Base-by-base conservation (phyloP, 371 early-diverging fungal species). In the Mortierella sp. region DNA sequence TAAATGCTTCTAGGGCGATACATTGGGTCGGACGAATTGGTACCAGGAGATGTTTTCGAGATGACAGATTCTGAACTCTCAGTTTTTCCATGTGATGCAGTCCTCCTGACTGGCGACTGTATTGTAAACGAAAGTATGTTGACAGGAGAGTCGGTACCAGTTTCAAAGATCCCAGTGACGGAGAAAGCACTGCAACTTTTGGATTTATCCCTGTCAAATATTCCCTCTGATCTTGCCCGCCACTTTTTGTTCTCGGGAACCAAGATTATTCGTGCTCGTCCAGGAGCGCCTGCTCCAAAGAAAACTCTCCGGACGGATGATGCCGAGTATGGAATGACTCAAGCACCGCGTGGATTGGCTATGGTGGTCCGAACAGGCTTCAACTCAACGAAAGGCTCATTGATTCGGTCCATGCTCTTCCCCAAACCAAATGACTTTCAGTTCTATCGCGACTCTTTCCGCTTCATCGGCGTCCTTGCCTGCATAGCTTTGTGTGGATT, bases 81-180 rank as follows among this genome's bases (percentile, higher is more conserved):
- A 22, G 87, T 92, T 1, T 89, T 98, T 37, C 97, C 98, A 0
- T 98, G 99, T 85, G 99, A 99, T 86, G 96, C 95, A 2, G 85
- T 97, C 43, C 88, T 99, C 26, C 85, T 99, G n/a, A 89, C 94
- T 26, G 99, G 99, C 20, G 98, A 97, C 76, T 98, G 98, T 77
- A 97, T 99, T 68, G 93, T 98, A 58, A 98, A 99, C 85, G 99
- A 99, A 85, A 94, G 94, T 72, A 98, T 99, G 98, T 90, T 99
- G 30, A 99, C 99, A 4, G 99, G 99, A 61, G 97, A 89, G 76
- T 90, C 91, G 0, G 88, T 93, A 2, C 93, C 93, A 32, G 92
- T 93, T 16, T 94, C 95, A 14, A 98, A 97, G 81, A 86, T 86
- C 3, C 93, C 96, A 0, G 86, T 93, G 22, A 90, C 91, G 0